A percentile compares a stretch with the other conserved stretches of the same genome.
phyloP scores from a whole-genome alignment of 768 basidiomycete species.

The Boletus pseudopeckii region DNA sequence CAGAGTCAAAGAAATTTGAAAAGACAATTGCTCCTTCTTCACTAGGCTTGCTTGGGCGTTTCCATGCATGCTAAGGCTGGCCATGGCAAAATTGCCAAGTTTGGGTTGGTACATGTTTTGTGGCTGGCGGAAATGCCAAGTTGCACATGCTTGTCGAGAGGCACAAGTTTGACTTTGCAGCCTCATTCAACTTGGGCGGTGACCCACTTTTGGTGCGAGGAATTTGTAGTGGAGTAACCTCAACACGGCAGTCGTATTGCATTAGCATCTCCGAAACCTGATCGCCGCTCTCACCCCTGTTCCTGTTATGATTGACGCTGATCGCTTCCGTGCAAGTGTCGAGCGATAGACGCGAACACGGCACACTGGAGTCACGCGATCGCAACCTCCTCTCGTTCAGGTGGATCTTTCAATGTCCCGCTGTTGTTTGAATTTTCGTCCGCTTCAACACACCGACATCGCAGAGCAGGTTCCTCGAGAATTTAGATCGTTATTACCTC shows the following conservation, averaged over 20 bases:
- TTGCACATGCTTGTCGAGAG: too few species aligned
- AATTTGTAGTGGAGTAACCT: conserved; percentile 3
- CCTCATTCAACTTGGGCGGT: background rate
- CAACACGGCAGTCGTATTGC: conserved; percentile 16
- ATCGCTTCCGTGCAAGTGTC: too few species aligned
- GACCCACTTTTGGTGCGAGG: background rate
- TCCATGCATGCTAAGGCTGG: too few species aligned
- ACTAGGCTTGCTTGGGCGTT: too few species aligned
- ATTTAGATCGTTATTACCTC: conserved; percentile 2
- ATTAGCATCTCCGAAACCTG: conserved; percentile 19
- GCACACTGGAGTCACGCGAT: too few species aligned
- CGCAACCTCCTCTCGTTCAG: conserved; percentile 1
- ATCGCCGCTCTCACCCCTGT: conserved; percentile 20
- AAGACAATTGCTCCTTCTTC: too few species aligned
- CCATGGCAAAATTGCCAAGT: too few species aligned
- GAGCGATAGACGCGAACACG: too few species aligned
- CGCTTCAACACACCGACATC: conserved; percentile 8
- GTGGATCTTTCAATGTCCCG: conserved; percentile 1
- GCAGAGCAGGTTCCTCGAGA: conserved; percentile 17
- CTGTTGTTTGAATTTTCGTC: conserved; percentile 8
- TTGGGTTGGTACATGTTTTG: too few species aligned
- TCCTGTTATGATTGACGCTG: conserved; percentile 19
- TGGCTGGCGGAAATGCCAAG: too few species aligned
- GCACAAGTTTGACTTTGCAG: too few species aligned
- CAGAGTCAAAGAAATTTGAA: too few species aligned